Evolutionary conservation across 768 basidiomycete genomes (phyloP).

Genomic region (Hirschioporus abietinus): DNA sequence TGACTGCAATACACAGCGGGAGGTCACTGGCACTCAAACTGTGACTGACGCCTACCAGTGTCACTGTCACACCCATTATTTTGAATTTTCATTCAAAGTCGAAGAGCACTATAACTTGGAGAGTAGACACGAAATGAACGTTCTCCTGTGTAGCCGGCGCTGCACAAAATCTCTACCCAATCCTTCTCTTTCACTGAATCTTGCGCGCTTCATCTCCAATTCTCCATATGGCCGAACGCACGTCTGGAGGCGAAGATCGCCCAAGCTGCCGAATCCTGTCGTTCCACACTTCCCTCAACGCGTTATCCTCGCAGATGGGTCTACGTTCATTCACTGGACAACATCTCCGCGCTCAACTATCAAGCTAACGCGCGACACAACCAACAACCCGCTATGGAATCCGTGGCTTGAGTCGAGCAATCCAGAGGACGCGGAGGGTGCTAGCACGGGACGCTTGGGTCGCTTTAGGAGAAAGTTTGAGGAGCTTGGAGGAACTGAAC

Average conservation of each 20-base stretch:
- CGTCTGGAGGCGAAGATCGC: slow-evolving; percentile 66
- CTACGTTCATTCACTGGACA: slow-evolving; percentile 82
- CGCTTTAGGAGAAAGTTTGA: slow-evolving; percentile 75
- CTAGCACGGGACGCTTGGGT: slow-evolving; percentile 71
- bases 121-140: not conserved
- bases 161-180: not conserved
- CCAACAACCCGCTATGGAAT: slow-evolving; percentile 86
- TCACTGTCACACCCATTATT: no score
- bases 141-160: not conserved
- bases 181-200: slow-evolving; percentile 11
- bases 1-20: no score
- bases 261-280: slow-evolving; percentile 72
- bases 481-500: slow-evolving; percentile 26
- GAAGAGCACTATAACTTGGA: no score
- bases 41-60: no score
- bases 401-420: slow-evolving; percentile 37
- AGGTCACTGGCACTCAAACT: no score
- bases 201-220: slow-evolving; percentile 46
- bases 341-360: slow-evolving; percentile 79
- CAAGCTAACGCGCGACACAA: slow-evolving; percentile 79
- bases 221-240: slow-evolving; percentile 85
- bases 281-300: slow-evolving; percentile 84
- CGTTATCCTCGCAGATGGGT: slow-evolving; percentile 84
- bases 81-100: no score
- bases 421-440: slow-evolving; percentile 58